These are phyloP conservation scores for Quillaja saponaria DNA, from an alignment of 306 rosid species.

Conservation along the genomic window DNA sequence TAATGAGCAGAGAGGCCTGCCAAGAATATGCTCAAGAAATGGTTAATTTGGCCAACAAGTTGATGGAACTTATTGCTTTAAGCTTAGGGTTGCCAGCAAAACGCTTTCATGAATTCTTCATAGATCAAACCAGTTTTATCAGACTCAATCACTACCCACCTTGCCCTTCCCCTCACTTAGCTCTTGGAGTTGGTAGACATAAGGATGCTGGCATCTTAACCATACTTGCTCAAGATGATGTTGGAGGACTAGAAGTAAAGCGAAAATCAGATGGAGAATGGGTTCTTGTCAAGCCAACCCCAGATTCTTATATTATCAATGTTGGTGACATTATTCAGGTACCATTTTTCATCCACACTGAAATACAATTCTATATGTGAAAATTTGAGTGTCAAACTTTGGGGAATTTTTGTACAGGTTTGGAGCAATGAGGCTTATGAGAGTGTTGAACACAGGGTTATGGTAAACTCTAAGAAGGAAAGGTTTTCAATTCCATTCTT, in stretches of 20 bases:
- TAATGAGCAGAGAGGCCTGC: conserved; percentile 29
- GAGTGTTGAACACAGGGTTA: conserved; percentile 47
- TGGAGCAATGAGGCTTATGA: conserved; percentile 56
- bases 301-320: conserved; percentile 44
- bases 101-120: conserved; percentile 31
- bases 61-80: conserved; percentile 42
- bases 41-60: conserved; percentile 32
- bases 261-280: conserved; percentile 49
- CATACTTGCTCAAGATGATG: conserved; percentile 45
- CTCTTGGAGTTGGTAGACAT: conserved; percentile 49
- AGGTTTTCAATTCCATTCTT: conserved; percentile 40
- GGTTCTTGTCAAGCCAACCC: conserved; percentile 44
- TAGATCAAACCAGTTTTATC: conserved; percentile 36
- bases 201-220: conserved; percentile 46
- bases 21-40: conserved; percentile 42
- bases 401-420: conserved; percentile 31
- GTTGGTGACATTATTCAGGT: conserved; percentile 52
- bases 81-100: conserved; percentile 45
- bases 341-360: not conserved
- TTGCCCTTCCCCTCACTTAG: conserved; percentile 44
- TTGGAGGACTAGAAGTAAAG: conserved; percentile 51
- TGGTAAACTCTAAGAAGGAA: conserved; percentile 38
- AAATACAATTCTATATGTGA: not conserved
- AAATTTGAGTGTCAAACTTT: not conserved
- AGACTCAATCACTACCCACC: conserved; percentile 48